phyloP scores from a whole-genome alignment of 768 basidiomycete genomes.

The Lentinus brumalis region DNA sequence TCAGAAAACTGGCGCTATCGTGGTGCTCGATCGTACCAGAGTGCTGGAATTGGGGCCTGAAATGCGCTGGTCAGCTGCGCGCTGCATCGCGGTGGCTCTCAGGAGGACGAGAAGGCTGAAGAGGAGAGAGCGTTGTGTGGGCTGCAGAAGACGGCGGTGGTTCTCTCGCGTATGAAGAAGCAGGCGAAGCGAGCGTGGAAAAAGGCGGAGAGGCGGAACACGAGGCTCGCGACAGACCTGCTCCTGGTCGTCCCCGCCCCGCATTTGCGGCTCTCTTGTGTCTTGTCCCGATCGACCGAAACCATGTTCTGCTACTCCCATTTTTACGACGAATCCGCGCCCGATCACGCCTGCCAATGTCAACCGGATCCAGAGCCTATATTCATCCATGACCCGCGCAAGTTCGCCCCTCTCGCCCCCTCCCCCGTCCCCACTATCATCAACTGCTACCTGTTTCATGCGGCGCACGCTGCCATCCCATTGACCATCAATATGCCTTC shows the following conservation, averaged over 20 bases:
- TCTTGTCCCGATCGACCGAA: not conserved
- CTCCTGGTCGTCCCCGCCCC: not conserved
- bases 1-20: conserved; percentile 14
- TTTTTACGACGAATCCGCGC: conserved; percentile 12
- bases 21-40: conserved; percentile 11
- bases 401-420: not conserved
- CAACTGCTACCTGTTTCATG: conserved; percentile 16
- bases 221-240: not conserved
- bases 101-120: too few species aligned
- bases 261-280: not conserved
- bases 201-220: not conserved
- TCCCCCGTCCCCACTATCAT: not conserved
- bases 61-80: not conserved
- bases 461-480: not conserved
- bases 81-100: not conserved
- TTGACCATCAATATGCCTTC: conserved; percentile 8
- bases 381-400: conserved; percentile 17
- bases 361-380: conserved; percentile 21
- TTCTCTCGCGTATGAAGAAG: conserved; percentile 13
- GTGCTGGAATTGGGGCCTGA: not conserved
- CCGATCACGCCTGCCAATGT: conserved; percentile 18
- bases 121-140: not conserved
- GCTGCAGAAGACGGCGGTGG: not conserved
- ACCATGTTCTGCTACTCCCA: conserved; percentile 1
- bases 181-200: conserved; percentile 13